These are phyloP conservation scores for Kluyveromyces sp. DNA, from an alignment of 1,139 yeast species.

Conservation along the genomic window DNA sequence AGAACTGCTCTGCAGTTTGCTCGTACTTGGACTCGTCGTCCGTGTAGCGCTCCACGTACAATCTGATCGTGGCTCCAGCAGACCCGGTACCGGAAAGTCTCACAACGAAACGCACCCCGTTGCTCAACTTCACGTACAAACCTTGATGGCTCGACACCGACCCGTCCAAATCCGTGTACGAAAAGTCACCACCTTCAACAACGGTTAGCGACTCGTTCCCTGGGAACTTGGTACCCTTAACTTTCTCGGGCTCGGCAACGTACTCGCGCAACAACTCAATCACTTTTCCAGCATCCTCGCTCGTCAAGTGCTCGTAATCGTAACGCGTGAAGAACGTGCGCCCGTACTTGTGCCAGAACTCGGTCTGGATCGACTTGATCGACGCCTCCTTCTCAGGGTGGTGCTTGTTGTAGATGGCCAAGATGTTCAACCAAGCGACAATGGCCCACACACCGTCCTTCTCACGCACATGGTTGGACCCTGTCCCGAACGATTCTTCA, in stretches of 20 bases:
- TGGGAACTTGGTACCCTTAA: constrained; percentile 38
- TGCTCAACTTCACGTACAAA: constrained; percentile 68
- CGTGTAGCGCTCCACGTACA: constrained; percentile 82
- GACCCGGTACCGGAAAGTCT: constrained; percentile 98
- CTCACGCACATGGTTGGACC: constrained; percentile 94
- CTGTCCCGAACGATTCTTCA: constrained; percentile 97
- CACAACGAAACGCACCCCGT: constrained; percentile 81
- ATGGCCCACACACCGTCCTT: constrained; percentile 98
- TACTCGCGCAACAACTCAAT: constrained; percentile 49
- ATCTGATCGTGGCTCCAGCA: constrained; percentile 93
- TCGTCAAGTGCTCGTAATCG: constrained; percentile 78
- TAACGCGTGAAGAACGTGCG: constrained; percentile 97
- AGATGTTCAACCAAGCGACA: constrained; percentile 91
- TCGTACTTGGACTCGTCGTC: constrained; percentile 45
- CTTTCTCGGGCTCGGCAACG: constrained; percentile 33
- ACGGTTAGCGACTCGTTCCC: constrained; percentile 44
- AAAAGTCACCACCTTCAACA: constrained; percentile 76
- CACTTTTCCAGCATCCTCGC: constrained; percentile 68
- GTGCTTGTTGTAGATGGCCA: constrained; percentile 65
- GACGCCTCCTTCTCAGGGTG: constrained; percentile 55
- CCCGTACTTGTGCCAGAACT: constrained; percentile 90
- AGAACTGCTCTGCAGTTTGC: constrained; percentile 59
- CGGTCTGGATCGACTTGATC: constrained; percentile 70
- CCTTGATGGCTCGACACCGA: constrained; percentile 91
- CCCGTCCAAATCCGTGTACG: constrained; percentile 92